Evolutionary conservation across 2,329 filamentous ascomycete genomes (phyloP), one percentile per base, ranked within the genome.

Genomic region (Calonectria fujianensis): DNA sequence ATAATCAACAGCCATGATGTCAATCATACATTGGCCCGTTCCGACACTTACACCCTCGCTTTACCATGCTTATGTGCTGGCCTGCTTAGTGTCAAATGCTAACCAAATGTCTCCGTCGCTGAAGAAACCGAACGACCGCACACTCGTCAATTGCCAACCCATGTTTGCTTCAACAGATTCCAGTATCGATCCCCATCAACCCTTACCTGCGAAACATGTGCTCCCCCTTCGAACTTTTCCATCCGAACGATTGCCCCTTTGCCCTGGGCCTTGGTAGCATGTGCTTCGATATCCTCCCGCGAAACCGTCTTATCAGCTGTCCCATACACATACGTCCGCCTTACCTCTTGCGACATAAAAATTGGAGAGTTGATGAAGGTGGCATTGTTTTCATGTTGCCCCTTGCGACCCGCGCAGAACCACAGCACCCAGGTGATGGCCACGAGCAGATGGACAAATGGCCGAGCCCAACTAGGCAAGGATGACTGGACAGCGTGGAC

Each of bases 271-370:
- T 86, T 82, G 3, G 74, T 79, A 0, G 87, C 89, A 76, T 91
- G 89, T 52, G 77, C 72, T 80, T 91, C 88, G 6, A 92, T 85
- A 73, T 90, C 86, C 10, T 74, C 77, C 80, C 83, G 87, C 3
- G 84, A 81, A 7, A 92, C 87, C 75, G 91, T 84, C 45, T 78
- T 73, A 78, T 92, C 90, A 2, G 81, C 85, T 45, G 85, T 83
- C 14, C 88, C 87, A 74, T 91, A 92, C 24, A 91, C 75, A 75
- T 91, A 92, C n/a, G 86, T 83, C 45, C 90, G 84, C 27, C 86
- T 82, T 5, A 83, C 83, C 80, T 90, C 88, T 39, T 78, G 79
- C 14, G 78, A 80, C 63, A 86, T 80, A 45, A 82, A 76, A 10
- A 74, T 72, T 35, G 72, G 67, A 29, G 84, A 80, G 66, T 88